These are phyloP conservation scores for Arthrobotrys sphaeroides DNA, from an alignment of 2,329 filamentous ascomycete genomes.

Conservation along the genomic window DNA sequence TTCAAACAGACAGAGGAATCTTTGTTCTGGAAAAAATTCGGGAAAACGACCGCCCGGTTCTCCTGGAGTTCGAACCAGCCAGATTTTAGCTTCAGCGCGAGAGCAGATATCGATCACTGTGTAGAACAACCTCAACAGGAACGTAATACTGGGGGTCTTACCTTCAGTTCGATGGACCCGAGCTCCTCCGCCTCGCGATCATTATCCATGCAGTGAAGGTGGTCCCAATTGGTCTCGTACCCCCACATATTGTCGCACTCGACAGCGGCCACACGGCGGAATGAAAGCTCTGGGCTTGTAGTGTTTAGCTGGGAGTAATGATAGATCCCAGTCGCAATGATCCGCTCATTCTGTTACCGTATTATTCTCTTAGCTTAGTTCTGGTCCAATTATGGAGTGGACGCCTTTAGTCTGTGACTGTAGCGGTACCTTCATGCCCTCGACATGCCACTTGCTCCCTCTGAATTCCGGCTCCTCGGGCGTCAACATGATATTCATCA, in stretches of 20 bases:
- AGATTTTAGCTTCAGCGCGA: too few species aligned
- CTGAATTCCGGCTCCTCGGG: slow-evolving; percentile 67
- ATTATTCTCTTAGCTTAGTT: slow-evolving; percentile 60
- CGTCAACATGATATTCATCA: slow-evolving; percentile 69
- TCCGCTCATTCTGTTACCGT: slow-evolving; percentile 68
- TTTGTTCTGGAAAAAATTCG: slow-evolving; percentile 67
- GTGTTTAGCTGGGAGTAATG: slow-evolving; percentile 72
- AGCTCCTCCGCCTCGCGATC: too few species aligned
- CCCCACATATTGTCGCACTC: neutral
- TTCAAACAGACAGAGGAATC: slow-evolving; percentile 65
- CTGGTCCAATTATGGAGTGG: too few species aligned
- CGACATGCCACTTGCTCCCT: too few species aligned
- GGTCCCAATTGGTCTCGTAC: too few species aligned
- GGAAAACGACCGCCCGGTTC: slow-evolving; percentile 68
- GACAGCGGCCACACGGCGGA: slow-evolving; percentile 67
- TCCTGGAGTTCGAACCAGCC: slow-evolving; percentile 54
- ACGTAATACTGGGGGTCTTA: too few species aligned
- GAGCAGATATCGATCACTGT: too few species aligned
- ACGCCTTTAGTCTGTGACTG: too few species aligned
- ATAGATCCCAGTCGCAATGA: slow-evolving; percentile 71
- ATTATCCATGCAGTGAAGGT: too few species aligned
- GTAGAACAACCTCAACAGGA: too few species aligned
- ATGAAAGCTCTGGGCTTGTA: slow-evolving; percentile 65
- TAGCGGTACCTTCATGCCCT: too few species aligned
- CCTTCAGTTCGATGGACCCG: too few species aligned